Evolutionary conservation across 129 eudicot genomes (phyloP), one percentile per base, ranked within the genome.

Genomic region (Lactuca saligna): DNA sequence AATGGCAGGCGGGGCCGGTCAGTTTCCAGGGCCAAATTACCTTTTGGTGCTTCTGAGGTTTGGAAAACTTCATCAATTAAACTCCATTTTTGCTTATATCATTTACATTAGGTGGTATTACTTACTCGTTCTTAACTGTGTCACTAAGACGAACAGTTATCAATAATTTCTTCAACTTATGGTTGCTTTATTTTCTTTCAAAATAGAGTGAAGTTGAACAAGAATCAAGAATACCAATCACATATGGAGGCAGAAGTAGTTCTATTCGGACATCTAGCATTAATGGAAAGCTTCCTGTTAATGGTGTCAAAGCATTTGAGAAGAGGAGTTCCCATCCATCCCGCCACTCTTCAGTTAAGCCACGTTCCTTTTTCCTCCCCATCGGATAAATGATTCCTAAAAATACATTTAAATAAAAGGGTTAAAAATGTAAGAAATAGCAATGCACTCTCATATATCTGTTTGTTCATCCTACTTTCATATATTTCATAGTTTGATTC

Each of bases 401-500:
- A 42, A 8, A 42, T 7, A 2, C 44, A 42, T 42, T 12, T 12
- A 42, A 42, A 42, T 42, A 42, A 7, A 7, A 42, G 10, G 10
- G 49, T 3, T 8, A 8, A 8, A n/a, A n/a, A n/a, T n/a, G n/a
- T n/a, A n/a, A n/a, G n/a, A n/a, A n/a, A n/a, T n/a, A n/a, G n/a
- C n/a, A n/a, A n/a, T n/a, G n/a, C n/a, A n/a, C n/a, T n/a, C n/a
- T n/a, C n/a, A n/a, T n/a, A n/a, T n/a, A n/a, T n/a, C n/a, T n/a
- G n/a, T n/a, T n/a, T n/a, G n/a, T n/a, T n/a, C n/a, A n/a, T n/a
- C n/a, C n/a, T n/a, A n/a, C n/a, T n/a, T n/a, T n/a, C n/a, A n/a
- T n/a, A n/a, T n/a, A n/a, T n/a, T n/a, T n/a, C n/a, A n/a, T 68
- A 86, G 94, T 61, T 83, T 69, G 81, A 82, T 77, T 77, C 76